Evolutionary conservation across 2,329 filamentous ascomycete species (phyloP).

Genomic region (Diplodia sapinea): DNA sequence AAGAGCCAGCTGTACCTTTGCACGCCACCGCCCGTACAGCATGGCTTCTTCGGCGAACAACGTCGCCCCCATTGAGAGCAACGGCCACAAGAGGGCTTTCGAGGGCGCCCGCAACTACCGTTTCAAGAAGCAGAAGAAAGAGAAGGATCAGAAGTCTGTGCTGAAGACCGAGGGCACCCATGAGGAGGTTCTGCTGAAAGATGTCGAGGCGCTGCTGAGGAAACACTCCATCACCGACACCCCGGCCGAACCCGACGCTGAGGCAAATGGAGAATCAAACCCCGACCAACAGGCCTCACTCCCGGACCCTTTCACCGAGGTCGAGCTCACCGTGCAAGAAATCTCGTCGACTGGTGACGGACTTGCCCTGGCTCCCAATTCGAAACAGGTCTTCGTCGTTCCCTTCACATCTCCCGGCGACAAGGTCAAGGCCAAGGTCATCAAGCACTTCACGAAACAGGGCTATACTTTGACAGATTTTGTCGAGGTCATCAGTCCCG

Average conservation of each 20-base stretch:
- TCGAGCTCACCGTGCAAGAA: slow-evolving; percentile 79
- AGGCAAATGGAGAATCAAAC: slow-evolving; percentile 15
- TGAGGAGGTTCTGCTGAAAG: slow-evolving; percentile 56
- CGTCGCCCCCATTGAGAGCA: slow-evolving; percentile 41
- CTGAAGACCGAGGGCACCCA: slow-evolving; percentile 53
- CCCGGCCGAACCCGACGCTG: slow-evolving; percentile 32
- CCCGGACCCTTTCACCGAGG: slow-evolving; percentile 39
- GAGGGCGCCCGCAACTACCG: slow-evolving; percentile 47
- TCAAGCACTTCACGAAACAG: slow-evolving; percentile 69
- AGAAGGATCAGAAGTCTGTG: slow-evolving; percentile 43
- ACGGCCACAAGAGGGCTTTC: slow-evolving; percentile 44
- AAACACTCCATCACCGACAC: slow-evolving; percentile 38
- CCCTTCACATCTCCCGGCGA: slow-evolving; percentile 91
- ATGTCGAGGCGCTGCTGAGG: slow-evolving; percentile 52
- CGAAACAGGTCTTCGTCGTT: slow-evolving; percentile 79
- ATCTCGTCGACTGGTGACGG: slow-evolving; percentile 93
- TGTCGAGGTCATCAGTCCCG: slow-evolving; percentile 74
- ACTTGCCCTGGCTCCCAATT: slow-evolving; percentile 72
- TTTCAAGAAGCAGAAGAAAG: slow-evolving; percentile 54
- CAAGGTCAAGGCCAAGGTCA: slow-evolving; percentile 75
- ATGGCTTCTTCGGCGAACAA: slow-evolving; percentile 46
- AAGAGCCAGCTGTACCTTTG: neutral
- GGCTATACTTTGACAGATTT: slow-evolving; percentile 82
- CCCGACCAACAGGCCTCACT: slow-evolving; percentile 17
- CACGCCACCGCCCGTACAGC: slow-evolving; percentile 33